These are phyloP conservation scores for Mycena belliarum DNA, from an alignment of 768 basidiomycete species.

Conservation along the genomic window DNA sequence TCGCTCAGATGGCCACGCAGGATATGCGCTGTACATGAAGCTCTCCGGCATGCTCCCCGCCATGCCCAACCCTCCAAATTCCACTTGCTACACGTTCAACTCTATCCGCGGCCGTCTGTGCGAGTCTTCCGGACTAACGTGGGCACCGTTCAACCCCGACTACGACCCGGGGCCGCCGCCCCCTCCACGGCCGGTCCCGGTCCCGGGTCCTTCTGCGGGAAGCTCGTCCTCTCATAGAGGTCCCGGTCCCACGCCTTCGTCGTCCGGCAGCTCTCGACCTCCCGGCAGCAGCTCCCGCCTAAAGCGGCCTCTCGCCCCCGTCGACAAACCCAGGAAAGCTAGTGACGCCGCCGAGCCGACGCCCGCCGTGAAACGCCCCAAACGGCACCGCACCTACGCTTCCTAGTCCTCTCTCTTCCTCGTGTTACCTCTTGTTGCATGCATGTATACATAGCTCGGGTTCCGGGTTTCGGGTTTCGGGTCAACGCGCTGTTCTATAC, in stretches of 20 bases:
- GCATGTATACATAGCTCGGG: too few species aligned
- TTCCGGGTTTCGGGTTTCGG: too few species aligned
- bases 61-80: slow-evolving; percentile 36
- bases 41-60: slow-evolving; percentile 44
- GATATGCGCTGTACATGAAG: slow-evolving; percentile 50
- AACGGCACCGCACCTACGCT: slow-evolving; percentile 4
- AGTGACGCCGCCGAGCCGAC: background rate
- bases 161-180: slow-evolving; percentile 76
- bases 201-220: background rate
- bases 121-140: slow-evolving; percentile 45
- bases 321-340: background rate
- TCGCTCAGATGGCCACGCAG: slow-evolving; percentile 70
- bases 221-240: background rate
- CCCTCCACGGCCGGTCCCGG: slow-evolving; percentile 34
- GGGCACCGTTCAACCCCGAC: slow-evolving; percentile 61
- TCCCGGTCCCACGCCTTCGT: background rate
- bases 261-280: background rate
- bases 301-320: background rate
- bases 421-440: background rate
- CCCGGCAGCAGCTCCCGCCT: background rate
- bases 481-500: too few species aligned
- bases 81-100: slow-evolving; percentile 60
- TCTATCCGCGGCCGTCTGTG: slow-evolving; percentile 46
- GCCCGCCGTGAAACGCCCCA: background rate
- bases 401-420: too few species aligned